A percentile compares a stretch with the other conserved stretches of the same genome.
phyloP scores from a whole-genome alignment of 2,329 filamentous ascomycete species.

The Talaromyces pinophilus region DNA sequence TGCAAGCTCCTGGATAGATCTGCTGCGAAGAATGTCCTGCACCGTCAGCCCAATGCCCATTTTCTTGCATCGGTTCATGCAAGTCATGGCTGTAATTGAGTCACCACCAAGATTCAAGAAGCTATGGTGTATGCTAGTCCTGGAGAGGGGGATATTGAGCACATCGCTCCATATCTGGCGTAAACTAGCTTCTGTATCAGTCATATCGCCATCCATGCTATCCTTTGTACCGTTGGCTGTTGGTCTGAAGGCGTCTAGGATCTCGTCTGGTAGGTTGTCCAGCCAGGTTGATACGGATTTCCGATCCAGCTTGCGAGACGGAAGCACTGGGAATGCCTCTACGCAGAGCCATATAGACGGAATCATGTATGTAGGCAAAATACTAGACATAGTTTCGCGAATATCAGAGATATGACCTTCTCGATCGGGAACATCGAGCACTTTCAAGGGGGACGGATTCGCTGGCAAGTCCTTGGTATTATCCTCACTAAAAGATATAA shows the following conservation, averaged over 20 bases:
- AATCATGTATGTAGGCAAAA: slow-evolving; percentile 22
- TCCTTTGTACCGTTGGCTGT: slow-evolving; percentile 30
- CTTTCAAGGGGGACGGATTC: slow-evolving; percentile 6
- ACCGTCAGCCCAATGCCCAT: slow-evolving; percentile 49
- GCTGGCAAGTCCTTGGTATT: not conserved
- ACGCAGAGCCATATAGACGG: slow-evolving; percentile 22
- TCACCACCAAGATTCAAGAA: slow-evolving; percentile 53
- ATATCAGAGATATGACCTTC: slow-evolving; percentile 24
- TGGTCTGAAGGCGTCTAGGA: slow-evolving; percentile 40
- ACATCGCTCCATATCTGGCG: slow-evolving; percentile 42
- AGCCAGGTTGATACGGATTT: slow-evolving; percentile 16
- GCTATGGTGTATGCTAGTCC: slow-evolving; percentile 38
- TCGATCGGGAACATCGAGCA: slow-evolving; percentile 3
- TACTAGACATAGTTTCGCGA: not conserved
- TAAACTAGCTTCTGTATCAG: slow-evolving; percentile 35
- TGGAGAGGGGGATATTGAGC: slow-evolving; percentile 39
- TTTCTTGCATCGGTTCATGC: slow-evolving; percentile 51
- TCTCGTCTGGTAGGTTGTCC: slow-evolving; percentile 28
- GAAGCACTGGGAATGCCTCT: slow-evolving; percentile 18
- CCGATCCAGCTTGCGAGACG: slow-evolving; percentile 23
- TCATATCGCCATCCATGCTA: slow-evolving; percentile 25
- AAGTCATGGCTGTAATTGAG: slow-evolving; percentile 55
- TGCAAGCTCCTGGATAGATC: slow-evolving; percentile 46
- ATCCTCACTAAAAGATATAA: slow-evolving; percentile 13
- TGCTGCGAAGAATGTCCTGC: slow-evolving; percentile 52